phyloP scores from a whole-genome alignment of 805 yeast genomes.

The Hagleromyces aurorensis region DNA sequence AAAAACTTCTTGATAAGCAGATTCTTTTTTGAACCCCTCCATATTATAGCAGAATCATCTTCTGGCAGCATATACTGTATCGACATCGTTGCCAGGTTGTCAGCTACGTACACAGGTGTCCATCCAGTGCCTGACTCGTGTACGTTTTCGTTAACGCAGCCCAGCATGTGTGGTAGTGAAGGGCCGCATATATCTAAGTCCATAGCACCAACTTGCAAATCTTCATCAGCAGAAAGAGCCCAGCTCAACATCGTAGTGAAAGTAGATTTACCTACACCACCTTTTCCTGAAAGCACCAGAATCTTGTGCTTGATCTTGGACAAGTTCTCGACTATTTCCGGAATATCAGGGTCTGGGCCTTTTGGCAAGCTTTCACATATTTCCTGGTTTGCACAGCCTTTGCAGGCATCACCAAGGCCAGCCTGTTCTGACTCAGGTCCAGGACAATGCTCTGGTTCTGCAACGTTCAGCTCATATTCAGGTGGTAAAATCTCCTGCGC shows the following conservation, averaged over 20 bases:
- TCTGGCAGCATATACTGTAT: slow-evolving; percentile 93
- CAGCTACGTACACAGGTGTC: slow-evolving; percentile 95
- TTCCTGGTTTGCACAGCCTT: slow-evolving; percentile 88
- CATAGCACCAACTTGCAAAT: slow-evolving; percentile 88
- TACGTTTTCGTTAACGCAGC: slow-evolving; percentile 76
- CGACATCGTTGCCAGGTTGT: slow-evolving; percentile 91
- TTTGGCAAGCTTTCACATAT: slow-evolving; percentile 83
- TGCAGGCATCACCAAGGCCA: slow-evolving; percentile 90
- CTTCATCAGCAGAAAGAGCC: slow-evolving; percentile 83
- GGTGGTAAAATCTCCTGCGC: slow-evolving; percentile 17
- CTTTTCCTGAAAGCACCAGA: slow-evolving; percentile 75
- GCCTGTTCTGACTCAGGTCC: slow-evolving; percentile 95
- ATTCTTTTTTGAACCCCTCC: slow-evolving; percentile 97
- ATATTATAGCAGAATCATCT: slow-evolving; percentile 85
- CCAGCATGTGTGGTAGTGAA: slow-evolving; percentile 88
- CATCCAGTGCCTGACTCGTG: slow-evolving; percentile 91
- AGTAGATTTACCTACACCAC: slow-evolving; percentile 97
- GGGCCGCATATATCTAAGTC: slow-evolving; percentile 98
- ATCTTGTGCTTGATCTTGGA: slow-evolving; percentile 67
- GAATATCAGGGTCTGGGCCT: slow-evolving; percentile 94
- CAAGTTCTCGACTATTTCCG: slow-evolving; percentile 61
- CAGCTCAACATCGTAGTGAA: slow-evolving; percentile 93
- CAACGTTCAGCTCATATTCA: slow-evolving; percentile 40
- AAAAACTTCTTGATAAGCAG: slow-evolving; percentile 88
- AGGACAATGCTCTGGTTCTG: slow-evolving; percentile 97